Percentiles rank a stretch among this genome's conserved stretches.
These are phyloP conservation scores for peach (Prunus persica) DNA, from an alignment of 306 rosid species.

Conservation along the genomic window Prunus_persica_NCBIv2 NC_034014.1:21039001-21039500, in stretches of 20 bases:
- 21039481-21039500: slow-evolving; percentile 38
- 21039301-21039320: not conserved
- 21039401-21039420: not conserved
- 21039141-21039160: slow-evolving; percentile 40
- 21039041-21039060: slow-evolving; percentile 44
- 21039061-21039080: slow-evolving; percentile 34
- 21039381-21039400: not conserved
- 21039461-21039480: not conserved
- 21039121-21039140: slow-evolving; percentile 50
- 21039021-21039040: slow-evolving; percentile 51
- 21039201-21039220: slow-evolving; percentile 33
- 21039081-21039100: slow-evolving; percentile 36
- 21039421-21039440: too few species aligned
- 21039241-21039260: slow-evolving; percentile 33
- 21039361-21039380: not conserved
- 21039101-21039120: slow-evolving; percentile 35
- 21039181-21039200: slow-evolving; percentile 34
- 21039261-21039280: slow-evolving; percentile 40
- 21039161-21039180: slow-evolving; percentile 55
- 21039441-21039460: not conserved
- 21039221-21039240: slow-evolving; percentile 39
- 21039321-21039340: not conserved
- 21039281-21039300: slow-evolving; percentile 43
- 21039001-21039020: slow-evolving; percentile 59
- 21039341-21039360: not conserved